Conservation (phyloP, 2,329 filamentous ascomycete genomes). For the Sphaerostilbella broomeana region DNA sequence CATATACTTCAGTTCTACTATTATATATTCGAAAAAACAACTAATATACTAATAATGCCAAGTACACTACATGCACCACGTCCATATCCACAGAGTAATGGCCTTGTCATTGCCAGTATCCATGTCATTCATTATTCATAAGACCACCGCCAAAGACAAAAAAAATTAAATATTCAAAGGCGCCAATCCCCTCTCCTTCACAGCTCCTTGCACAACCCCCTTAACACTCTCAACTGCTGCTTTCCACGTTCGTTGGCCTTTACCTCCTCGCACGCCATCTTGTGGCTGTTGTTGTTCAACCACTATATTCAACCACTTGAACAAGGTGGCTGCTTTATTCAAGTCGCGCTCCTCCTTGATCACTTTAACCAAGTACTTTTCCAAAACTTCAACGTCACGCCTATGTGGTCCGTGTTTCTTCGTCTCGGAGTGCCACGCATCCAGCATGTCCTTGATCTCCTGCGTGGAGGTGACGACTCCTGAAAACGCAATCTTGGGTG, state of each 20-base stretch:
- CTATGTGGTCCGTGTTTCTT: conserved; percentile 66
- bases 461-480: conserved; percentile 34
- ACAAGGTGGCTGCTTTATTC: conserved; percentile 63
- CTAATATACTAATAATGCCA: too few relatives aligned
- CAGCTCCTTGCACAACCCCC: conserved; percentile 47
- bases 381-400: conserved; percentile 70
- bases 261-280: conserved; percentile 29
- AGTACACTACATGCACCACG: too few relatives aligned
- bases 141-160: too few relatives aligned
- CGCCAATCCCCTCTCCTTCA: conserved; percentile 50
- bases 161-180: conserved; percentile 34
- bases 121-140: too few relatives aligned
- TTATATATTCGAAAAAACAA: too few relatives aligned
- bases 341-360: conserved; percentile 71
- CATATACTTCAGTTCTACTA: too few relatives aligned
- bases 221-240: conserved; percentile 39
- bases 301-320: conserved; percentile 59
- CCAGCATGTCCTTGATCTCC: conserved; percentile 68
- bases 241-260: conserved; percentile 41
- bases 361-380: conserved; percentile 65
- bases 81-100: too few relatives aligned
- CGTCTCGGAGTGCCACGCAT: conserved; percentile 70
- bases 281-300: too few relatives aligned
- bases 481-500: conserved; percentile 42
- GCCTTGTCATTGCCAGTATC: too few relatives aligned